These are phyloP conservation scores for Trichocomaceae sp. DNA, from an alignment of 2,329 filamentous ascomycete genomes.

Conservation along the genomic window DNA sequence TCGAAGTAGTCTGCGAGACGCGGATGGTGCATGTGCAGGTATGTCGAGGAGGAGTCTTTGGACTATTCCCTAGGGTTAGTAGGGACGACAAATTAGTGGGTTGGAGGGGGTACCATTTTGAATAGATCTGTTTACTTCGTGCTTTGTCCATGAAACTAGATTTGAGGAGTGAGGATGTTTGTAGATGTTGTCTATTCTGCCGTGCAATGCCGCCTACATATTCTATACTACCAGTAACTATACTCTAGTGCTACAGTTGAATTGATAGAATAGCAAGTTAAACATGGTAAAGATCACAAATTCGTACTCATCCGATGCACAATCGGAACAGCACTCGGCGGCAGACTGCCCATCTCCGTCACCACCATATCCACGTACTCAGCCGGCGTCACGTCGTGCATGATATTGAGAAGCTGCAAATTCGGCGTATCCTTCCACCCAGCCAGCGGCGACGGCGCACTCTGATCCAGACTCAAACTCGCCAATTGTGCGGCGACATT, in stretches of 20 bases:
- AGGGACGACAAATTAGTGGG: too few species aligned
- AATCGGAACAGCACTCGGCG: conserved; percentile 76
- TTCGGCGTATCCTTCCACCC: conserved; percentile 54
- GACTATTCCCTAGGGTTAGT: conserved; percentile 35
- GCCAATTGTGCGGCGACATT: conserved; percentile 6
- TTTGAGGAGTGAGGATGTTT: too few species aligned
- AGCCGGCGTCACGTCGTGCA: conserved; percentile 88
- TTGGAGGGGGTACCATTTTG: too few species aligned
- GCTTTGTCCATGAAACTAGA: too few species aligned
- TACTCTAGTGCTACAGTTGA: too few species aligned
- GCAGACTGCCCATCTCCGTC: conserved; percentile 81
- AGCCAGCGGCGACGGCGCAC: conserved; percentile 34
- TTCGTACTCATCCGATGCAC: conserved; percentile 55
- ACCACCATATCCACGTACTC: conserved; percentile 83
- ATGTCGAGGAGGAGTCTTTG: conserved; percentile 45
- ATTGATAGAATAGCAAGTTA: not conserved
- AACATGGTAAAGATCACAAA: conserved; percentile 18
- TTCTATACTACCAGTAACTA: not conserved
- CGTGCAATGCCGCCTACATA: conserved; percentile 6
- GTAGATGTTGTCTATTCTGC: conserved; percentile 6
- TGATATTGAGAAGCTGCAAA: conserved; percentile 62
- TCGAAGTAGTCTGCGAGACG: conserved; percentile 46
- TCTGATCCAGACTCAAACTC: conserved; percentile 15
- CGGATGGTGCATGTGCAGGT: conserved; percentile 45
- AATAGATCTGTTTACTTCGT: too few species aligned